phyloP scores from a whole-genome alignment of 176 grass and related monocot genomes.

The Canna indica region DNA sequence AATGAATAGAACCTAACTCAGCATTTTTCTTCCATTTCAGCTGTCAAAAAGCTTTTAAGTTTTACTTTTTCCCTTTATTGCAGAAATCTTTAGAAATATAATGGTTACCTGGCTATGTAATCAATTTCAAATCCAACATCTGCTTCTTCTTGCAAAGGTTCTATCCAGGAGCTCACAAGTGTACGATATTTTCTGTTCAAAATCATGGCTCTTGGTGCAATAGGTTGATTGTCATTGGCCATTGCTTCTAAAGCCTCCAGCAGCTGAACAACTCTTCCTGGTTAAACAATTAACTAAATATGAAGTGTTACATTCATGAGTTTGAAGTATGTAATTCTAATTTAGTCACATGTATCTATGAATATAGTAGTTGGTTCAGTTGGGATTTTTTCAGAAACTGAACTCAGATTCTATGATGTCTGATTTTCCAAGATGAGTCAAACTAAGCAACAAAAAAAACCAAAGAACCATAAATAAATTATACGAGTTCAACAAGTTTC shows the following conservation, averaged over 20 bases:
- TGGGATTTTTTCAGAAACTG: background rate
- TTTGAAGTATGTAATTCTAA: background rate
- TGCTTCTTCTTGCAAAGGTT: slow-evolving; percentile 98
- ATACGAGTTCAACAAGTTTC: background rate
- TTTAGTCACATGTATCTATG: background rate
- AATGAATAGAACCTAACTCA: background rate
- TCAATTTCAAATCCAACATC: slow-evolving; percentile 91
- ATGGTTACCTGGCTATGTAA: slow-evolving; percentile 79
- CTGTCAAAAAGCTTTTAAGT: background rate
- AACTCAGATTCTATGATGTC: background rate
- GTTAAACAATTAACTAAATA: slow-evolving; percentile 53
- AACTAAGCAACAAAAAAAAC: background rate
- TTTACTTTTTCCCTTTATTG: background rate
- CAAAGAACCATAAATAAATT: background rate
- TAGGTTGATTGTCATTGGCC: slow-evolving; percentile 58
- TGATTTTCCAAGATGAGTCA: background rate
- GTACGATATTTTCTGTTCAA: slow-evolving; percentile 93
- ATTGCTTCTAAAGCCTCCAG: slow-evolving; percentile 94
- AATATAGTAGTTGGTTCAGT: background rate
- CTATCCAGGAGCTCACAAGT: slow-evolving; percentile 96
- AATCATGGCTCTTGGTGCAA: slow-evolving; percentile 82
- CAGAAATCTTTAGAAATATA: background rate
- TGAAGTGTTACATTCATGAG: background rate
- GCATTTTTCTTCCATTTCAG: background rate
- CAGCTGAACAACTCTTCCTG: slow-evolving; percentile 89